Conservation (phyloP, 2,329 filamentous ascomycete genomes). For the Penicillium fuscoglaucum region DNA sequence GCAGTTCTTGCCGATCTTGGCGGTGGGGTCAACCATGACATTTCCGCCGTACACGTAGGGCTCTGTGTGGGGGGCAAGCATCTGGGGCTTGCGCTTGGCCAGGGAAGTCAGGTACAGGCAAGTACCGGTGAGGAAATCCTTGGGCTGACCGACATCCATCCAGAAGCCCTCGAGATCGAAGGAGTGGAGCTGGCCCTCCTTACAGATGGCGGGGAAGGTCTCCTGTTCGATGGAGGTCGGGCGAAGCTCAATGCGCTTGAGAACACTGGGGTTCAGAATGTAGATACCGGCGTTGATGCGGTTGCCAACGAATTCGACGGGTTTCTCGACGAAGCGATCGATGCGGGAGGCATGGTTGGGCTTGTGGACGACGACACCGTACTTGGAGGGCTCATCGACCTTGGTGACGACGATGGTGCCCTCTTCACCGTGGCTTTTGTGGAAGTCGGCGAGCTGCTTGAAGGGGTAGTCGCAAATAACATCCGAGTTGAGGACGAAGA, state of each 20-base stretch:
- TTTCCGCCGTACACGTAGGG: slow-evolving; percentile 89
- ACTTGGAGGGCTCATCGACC: slow-evolving; percentile 98
- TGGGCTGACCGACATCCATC: slow-evolving; percentile 99
- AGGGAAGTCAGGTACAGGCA: slow-evolving; percentile 94
- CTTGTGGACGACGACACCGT: slow-evolving; percentile 97
- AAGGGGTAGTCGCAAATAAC: slow-evolving; percentile 99
- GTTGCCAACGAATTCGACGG: slow-evolving; percentile 97
- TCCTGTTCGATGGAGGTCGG: slow-evolving; percentile 98
- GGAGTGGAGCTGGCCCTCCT: slow-evolving; percentile 86
- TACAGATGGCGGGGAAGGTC: slow-evolving; percentile 92
- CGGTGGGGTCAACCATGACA: slow-evolving; percentile 88
- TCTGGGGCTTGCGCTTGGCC: slow-evolving; percentile 83
- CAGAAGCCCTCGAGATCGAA: slow-evolving; percentile 97
- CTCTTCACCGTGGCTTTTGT: slow-evolving; percentile 89
- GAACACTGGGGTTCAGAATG: slow-evolving; percentile 89
- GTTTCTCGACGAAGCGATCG: slow-evolving; percentile 99
- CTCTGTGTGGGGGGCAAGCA: slow-evolving; percentile 71
- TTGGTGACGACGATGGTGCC: slow-evolving; percentile 98
- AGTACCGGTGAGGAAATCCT: slow-evolving; percentile 95
- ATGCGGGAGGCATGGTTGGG: slow-evolving; percentile 86
- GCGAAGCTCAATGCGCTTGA: slow-evolving; percentile 89
- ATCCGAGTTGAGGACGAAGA: slow-evolving; percentile 98
- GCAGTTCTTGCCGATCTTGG: slow-evolving; percentile 98
- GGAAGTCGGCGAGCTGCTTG: slow-evolving; percentile 83
- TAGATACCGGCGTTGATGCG: slow-evolving; percentile 98